Conservation (phyloP, 73 alveolate genomes). For the Paramecium pentaurelia region DNA sequence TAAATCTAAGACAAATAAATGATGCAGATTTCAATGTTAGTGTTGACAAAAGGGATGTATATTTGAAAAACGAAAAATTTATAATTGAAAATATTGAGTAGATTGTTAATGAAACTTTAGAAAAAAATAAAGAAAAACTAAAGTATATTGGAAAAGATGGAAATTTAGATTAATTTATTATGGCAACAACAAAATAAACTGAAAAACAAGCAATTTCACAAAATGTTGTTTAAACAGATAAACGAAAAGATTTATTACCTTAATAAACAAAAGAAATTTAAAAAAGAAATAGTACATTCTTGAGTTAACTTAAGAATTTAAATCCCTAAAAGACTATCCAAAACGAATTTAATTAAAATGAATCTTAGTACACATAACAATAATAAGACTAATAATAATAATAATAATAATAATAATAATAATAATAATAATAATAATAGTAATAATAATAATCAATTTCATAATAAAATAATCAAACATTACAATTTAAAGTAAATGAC, state of each 20-base stretch:
- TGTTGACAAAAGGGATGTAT: conserved; percentile 91
- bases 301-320: not conserved
- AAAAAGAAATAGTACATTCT: not conserved
- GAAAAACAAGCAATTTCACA: not conserved
- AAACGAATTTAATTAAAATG: not conserved
- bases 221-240: not conserved
- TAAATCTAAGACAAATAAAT: conserved; percentile 64
- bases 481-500: not conserved
- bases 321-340: not conserved
- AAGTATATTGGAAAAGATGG: not conserved
- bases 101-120: not conserved
- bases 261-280: not conserved
- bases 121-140: not conserved
- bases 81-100: conserved; percentile 61
- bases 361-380: not conserved
- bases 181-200: not conserved
- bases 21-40: conserved; percentile 87
- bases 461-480: not conserved
- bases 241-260: not conserved
- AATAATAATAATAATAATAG: not conserved
- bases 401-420: not conserved
- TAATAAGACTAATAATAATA: not conserved
- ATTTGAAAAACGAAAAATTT: conserved; percentile 68
- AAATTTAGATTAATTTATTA: not conserved
- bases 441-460: not conserved